phyloP scores from a whole-genome alignment of 805 yeast species.

The Yamadazyma tumulicola region DNA sequence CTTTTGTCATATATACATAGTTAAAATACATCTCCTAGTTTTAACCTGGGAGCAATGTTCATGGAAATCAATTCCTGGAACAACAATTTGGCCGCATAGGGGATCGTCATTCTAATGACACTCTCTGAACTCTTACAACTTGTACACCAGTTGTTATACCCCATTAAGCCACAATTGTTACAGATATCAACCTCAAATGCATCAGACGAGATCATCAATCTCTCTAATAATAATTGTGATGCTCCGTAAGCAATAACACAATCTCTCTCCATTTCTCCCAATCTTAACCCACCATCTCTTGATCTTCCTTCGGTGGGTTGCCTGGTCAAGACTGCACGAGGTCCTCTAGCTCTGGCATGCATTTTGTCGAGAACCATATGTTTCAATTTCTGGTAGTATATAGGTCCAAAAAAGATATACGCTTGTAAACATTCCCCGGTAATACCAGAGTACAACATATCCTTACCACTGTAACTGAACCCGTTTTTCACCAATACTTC shows the following conservation, averaged over 20 bases:
- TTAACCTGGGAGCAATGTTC: slow-evolving; percentile 97
- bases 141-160: slow-evolving; percentile 97
- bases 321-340: slow-evolving; percentile 94
- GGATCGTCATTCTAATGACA: slow-evolving; percentile 91
- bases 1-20: slow-evolving; percentile 1
- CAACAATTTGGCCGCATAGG: slow-evolving; percentile 95
- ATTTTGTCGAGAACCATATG: slow-evolving; percentile 98
- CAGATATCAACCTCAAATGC: slow-evolving; percentile 97
- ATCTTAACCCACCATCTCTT: slow-evolving; percentile 96
- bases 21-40: slow-evolving; percentile 79
- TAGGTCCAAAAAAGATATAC: slow-evolving; percentile 97
- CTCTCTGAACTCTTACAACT: slow-evolving; percentile 86
- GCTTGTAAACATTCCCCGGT: slow-evolving; percentile 98
- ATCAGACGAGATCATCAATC: slow-evolving; percentile 95
- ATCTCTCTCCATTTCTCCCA: slow-evolving; percentile 99
- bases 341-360: slow-evolving; percentile 99
- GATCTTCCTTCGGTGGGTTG: slow-evolving; percentile 99
- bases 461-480: slow-evolving; percentile 92
- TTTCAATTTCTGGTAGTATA: slow-evolving; percentile 95
- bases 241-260: slow-evolving; percentile 99
- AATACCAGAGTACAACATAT: slow-evolving; percentile 94
- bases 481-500: slow-evolving; percentile 86
- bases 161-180: slow-evolving; percentile 93
- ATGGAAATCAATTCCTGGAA: slow-evolving; percentile 97
- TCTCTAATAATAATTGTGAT: slow-evolving; percentile 85